These are phyloP conservation scores for Cercospora berteroae DNA, from an alignment of 2,329 filamentous ascomycete genomes.

Conservation along the genomic window DNA sequence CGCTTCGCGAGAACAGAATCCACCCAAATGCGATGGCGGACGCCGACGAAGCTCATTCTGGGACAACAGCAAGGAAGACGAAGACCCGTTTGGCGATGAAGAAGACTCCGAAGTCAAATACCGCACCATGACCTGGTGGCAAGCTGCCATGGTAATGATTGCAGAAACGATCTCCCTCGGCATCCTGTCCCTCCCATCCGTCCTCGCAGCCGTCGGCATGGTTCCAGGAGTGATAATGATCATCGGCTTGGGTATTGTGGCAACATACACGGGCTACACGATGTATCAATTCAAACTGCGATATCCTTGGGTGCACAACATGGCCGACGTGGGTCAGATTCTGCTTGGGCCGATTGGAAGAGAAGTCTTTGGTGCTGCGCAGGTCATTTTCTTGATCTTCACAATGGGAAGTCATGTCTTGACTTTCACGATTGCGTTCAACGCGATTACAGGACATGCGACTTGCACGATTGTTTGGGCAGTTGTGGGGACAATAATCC, in stretches of 20 bases:
- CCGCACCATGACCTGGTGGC: slow-evolving; percentile 52
- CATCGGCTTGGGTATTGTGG: slow-evolving; percentile 53
- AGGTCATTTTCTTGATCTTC: slow-evolving; percentile 65
- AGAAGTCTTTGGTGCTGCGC: slow-evolving; percentile 62
- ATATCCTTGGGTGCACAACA: slow-evolving; percentile 55
- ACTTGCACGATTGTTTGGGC: slow-evolving; percentile 65
- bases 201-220: slow-evolving; percentile 53
- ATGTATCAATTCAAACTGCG: slow-evolving; percentile 58
- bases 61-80: slow-evolving; percentile 13
- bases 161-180: slow-evolving; percentile 59
- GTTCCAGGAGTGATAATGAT: slow-evolving; percentile 57
- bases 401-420: slow-evolving; percentile 68
- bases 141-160: slow-evolving; percentile 50
- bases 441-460: slow-evolving; percentile 60
- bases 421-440: slow-evolving; percentile 69
- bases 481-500: slow-evolving; percentile 58
- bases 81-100: slow-evolving; percentile 24
- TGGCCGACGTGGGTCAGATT: slow-evolving; percentile 66
- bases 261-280: slow-evolving; percentile 61
- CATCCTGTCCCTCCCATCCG: slow-evolving; percentile 55
- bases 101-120: slow-evolving; percentile 46
- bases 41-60: slow-evolving; percentile 14
- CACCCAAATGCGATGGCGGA: slow-evolving; percentile 11
- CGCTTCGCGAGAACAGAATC: not conserved
- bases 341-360: slow-evolving; percentile 60